phyloP scores from a whole-genome alignment of 2,329 filamentous ascomycete genomes.

The Clathrospora elynae region DNA sequence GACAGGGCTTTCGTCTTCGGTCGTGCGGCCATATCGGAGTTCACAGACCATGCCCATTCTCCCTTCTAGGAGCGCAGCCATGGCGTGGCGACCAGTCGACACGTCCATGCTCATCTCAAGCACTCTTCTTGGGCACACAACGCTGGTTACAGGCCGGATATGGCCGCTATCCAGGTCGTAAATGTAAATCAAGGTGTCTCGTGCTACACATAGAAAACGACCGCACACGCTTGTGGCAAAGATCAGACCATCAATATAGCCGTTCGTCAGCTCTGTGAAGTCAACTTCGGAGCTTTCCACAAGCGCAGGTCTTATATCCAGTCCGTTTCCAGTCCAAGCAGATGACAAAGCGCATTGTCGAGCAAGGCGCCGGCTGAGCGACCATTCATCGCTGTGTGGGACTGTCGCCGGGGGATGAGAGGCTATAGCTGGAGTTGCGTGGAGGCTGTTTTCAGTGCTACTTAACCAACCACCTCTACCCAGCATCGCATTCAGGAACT shows the following conservation, averaged over 20 bases:
- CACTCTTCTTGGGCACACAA: conserved; percentile 63
- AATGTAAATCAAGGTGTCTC: conserved; percentile 61
- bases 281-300: conserved; percentile 36
- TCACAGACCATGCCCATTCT: conserved; percentile 67
- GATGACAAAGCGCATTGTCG: conserved; percentile 56
- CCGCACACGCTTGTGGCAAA: conserved; percentile 65
- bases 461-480: conserved; percentile 59
- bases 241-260: conserved; percentile 39
- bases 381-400: conserved; percentile 39
- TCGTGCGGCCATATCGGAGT: conserved; percentile 21
- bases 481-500: conserved; percentile 60
- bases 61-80: conserved; percentile 65
- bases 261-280: conserved; percentile 42
- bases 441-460: conserved; percentile 5
- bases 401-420: background rate
- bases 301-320: conserved; percentile 20
- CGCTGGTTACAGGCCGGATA: conserved; percentile 56
- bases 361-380: conserved; percentile 55
- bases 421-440: conserved; percentile 1
- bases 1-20: conserved; percentile 3
- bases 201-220: conserved; percentile 61
- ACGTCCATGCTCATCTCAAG: conserved; percentile 68
- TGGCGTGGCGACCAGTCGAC: conserved; percentile 58
- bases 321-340: conserved; percentile 49
- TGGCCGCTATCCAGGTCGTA: conserved; percentile 54